phyloP scores from a whole-genome alignment of 2,329 filamentous ascomycete species.

The Thelonectria blattea region DNA sequence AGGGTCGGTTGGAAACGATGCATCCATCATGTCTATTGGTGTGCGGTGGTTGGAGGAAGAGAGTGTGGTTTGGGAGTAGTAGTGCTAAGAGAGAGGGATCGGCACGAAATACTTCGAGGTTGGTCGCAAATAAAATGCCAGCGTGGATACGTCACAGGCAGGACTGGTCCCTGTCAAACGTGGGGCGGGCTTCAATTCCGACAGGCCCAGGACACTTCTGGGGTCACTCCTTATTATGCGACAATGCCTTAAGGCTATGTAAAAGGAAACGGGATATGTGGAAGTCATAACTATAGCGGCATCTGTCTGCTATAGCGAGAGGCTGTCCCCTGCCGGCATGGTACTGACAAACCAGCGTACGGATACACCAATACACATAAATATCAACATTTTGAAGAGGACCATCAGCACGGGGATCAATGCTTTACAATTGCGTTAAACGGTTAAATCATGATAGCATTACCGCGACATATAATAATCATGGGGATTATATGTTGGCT shows the following conservation, averaged over 20 bases:
- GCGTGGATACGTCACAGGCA: constrained; percentile 34
- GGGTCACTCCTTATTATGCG: no score
- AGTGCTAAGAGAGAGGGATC: constrained; percentile 17
- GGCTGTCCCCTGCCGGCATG: no score
- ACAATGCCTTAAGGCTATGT: no score
- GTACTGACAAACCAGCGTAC: no score
- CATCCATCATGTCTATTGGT: constrained; percentile 37
- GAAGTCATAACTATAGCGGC: no score
- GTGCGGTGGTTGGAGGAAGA: neutral
- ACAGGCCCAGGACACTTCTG: constrained; percentile 2
- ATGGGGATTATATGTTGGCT: constrained; percentile 1
- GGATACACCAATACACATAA: neutral
- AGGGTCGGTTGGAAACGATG: constrained; percentile 62
- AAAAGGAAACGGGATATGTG: no score
- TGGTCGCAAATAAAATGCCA: constrained; percentile 11
- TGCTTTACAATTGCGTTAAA: constrained; percentile 3
- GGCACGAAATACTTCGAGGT: neutral
- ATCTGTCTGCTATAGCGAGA: no score
- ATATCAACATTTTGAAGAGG: no score
- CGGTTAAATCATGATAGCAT: constrained; percentile 18
- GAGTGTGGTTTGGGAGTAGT: constrained; percentile 6
- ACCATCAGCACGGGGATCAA: no score
- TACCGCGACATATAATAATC: constrained; percentile 11
- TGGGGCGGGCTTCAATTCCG: constrained; percentile 23
- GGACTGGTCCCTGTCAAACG: constrained; percentile 7